Evolutionary conservation across 202 grass and related monocot genomes (phyloP), one percentile per base, ranked within the genome.

Genomic region (Panicum virgatum): DNA sequence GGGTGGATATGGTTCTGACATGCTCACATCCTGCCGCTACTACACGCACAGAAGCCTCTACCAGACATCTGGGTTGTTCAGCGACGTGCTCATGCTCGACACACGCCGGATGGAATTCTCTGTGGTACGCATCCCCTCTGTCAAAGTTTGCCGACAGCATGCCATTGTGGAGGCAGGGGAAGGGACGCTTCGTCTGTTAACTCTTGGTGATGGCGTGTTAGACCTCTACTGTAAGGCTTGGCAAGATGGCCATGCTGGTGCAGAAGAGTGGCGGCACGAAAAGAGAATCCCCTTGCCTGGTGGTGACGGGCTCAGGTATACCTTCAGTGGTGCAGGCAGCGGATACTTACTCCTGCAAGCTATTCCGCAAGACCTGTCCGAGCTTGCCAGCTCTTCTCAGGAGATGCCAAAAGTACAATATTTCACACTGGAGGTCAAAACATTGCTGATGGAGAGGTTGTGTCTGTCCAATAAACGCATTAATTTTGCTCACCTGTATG

Each of bases 381-480:
- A 29, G 38, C n/a, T 29, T 2, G 18, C 9, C 6, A 50, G n/a
- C 7, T 10, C 9, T 19, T 1, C 8, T 0, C 10, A 23, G 3
- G 7, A 44, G 7, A 7, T 3, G 9, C 56, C 38, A 32, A 16
- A 12, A 3, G 6, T 12, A 12, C 44, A 63, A 26, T 77, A 77
- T 77, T 77, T 47, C 57, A 77, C 75, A 32, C 26, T 77, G 42
- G 42, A 77, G 2, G 2, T 76, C 73, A 76, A 76, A 7, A 62
- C 73, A 32, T 62, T 77, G 19, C 9, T 47, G 58, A 12, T 63
- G 27, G 40, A 62, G 75, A 63, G 57, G 5, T 45, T 77, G 18
- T 77, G 57, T 11, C 0, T 40, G 63, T 22, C n/a, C 3, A 6
- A 66, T 40, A n/a, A 22, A 12, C 4, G 12, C 12, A 8, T 69